phyloP scores from a whole-genome alignment of 805 yeast genomes.

The Debaryomyces tyrocola region DNA sequence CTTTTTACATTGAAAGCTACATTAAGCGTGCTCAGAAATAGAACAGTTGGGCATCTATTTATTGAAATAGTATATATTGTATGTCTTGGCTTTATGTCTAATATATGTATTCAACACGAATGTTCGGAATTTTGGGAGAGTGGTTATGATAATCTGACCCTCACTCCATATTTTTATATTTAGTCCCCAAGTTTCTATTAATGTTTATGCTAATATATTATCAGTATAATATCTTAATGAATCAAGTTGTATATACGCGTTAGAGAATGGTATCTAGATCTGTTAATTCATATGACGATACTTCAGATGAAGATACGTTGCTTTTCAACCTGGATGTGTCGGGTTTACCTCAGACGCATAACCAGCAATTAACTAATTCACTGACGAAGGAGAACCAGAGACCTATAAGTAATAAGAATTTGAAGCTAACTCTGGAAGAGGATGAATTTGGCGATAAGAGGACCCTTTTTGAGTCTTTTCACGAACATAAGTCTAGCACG shows the following conservation, averaged over 20 bases:
- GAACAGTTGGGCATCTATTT: not conserved
- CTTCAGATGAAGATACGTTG: constrained; percentile 2
- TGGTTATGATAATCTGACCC: not conserved
- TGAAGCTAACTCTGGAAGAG: not conserved
- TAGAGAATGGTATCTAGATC: not conserved
- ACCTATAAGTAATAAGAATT: constrained; percentile 3
- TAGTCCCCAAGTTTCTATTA: not conserved
- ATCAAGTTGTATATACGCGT: not conserved
- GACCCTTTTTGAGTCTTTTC: constrained; percentile 5
- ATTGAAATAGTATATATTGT: not conserved
- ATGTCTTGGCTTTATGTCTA: not conserved
- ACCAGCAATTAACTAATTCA: not conserved
- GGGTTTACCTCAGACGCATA: not conserved
- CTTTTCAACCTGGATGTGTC: not conserved
- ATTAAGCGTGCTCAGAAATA: constrained; percentile 21
- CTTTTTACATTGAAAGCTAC: constrained; percentile 63
- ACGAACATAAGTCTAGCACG: constrained; percentile 7
- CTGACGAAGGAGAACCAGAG: not conserved
- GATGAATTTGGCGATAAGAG: constrained; percentile 2
- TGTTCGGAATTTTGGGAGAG: not conserved
- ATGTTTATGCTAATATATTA: too few species aligned
- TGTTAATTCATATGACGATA: not conserved
- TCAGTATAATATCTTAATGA: not conserved
- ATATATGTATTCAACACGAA: not conserved
- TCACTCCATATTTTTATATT: not conserved